These are phyloP conservation scores for Globisporangium cederbergense DNA, from an alignment of 352 stramenopile genomes.

Conservation along the genomic window DNA sequence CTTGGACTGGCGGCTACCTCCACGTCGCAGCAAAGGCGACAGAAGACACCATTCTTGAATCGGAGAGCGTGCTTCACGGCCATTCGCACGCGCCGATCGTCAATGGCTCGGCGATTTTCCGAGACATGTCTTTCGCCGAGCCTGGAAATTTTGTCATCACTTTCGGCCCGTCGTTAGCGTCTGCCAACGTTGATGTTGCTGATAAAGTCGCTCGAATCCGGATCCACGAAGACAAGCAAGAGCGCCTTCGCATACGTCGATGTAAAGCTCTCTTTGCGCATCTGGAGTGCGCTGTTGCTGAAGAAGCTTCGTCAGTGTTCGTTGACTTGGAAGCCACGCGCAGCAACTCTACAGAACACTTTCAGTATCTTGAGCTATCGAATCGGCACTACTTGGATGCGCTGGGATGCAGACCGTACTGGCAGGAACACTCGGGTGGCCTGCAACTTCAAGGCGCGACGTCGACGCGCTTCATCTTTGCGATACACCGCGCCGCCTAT, in stretches of 20 bases:
- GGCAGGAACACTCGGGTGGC: slow-evolving; percentile 29
- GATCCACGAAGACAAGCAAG: slow-evolving; percentile 32
- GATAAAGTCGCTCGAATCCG: slow-evolving; percentile 42
- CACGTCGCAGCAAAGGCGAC: slow-evolving; percentile 17
- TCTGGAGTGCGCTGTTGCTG: slow-evolving; percentile 25
- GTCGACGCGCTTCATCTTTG: slow-evolving; percentile 27
- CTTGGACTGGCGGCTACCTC: slow-evolving; percentile 24
- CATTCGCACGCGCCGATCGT: slow-evolving; percentile 18
- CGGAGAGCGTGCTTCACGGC: slow-evolving; percentile 9
- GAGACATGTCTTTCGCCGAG: slow-evolving; percentile 32
- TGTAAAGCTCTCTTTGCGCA: slow-evolving; percentile 31
- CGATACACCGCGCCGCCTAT: slow-evolving; percentile 38
- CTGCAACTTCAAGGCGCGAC: slow-evolving; percentile 25
- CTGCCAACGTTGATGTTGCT: slow-evolving; percentile 3
- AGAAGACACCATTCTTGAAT: neutral
- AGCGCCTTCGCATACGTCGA: slow-evolving; percentile 17
- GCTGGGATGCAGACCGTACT: slow-evolving; percentile 35
- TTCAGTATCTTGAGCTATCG: slow-evolving; percentile 27
- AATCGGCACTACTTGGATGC: slow-evolving; percentile 21
- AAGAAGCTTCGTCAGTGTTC: neutral
- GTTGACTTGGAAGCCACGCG: neutral
- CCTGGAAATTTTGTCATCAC: slow-evolving; percentile 42
- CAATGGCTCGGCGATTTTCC: slow-evolving; percentile 41
- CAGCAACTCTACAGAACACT: neutral
- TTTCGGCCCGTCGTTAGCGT: slow-evolving; percentile 21